These are phyloP conservation scores for Sutorius australiensis DNA, from an alignment of 768 basidiomycete species.

Conservation along the genomic window DNA sequence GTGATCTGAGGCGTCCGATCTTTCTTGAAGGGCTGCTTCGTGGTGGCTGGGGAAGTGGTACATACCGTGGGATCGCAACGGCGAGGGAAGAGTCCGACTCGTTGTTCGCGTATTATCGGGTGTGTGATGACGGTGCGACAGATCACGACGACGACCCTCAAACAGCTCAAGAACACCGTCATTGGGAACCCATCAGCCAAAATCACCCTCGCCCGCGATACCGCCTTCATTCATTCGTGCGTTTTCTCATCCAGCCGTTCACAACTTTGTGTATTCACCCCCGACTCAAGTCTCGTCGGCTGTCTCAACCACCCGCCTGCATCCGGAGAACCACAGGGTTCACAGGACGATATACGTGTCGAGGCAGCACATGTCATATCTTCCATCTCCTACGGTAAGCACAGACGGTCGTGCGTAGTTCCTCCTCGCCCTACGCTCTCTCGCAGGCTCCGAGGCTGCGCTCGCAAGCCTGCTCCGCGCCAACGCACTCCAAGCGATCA, in stretches of 20 bases:
- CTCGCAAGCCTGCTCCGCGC: slow-evolving; percentile 53
- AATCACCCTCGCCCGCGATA: slow-evolving; percentile 51
- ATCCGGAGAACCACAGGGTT: slow-evolving; percentile 33
- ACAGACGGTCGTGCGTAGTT: neutral
- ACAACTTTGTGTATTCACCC: neutral
- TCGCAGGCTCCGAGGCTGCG: slow-evolving; percentile 57
- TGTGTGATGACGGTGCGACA: slow-evolving; percentile 32
- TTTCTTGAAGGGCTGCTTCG: too few relatives aligned
- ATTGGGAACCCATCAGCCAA: slow-evolving; percentile 81
- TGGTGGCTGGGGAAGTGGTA: too few relatives aligned
- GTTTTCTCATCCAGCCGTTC: slow-evolving; percentile 19
- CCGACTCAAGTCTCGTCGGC: slow-evolving; percentile 51
- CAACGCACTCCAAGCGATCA: slow-evolving; percentile 55
- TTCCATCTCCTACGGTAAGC: slow-evolving; percentile 64
- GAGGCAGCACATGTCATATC: slow-evolving; percentile 76
- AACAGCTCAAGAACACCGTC: slow-evolving; percentile 68
- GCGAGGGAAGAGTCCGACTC: too few relatives aligned
- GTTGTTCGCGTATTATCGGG: neutral
- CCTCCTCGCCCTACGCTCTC: neutral
- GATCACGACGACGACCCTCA: slow-evolving; percentile 40
- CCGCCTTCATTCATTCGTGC: slow-evolving; percentile 52
- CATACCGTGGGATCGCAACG: too few relatives aligned
- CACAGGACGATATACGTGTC: slow-evolving; percentile 52
- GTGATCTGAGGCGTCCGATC: too few relatives aligned
- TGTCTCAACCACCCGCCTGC: slow-evolving; percentile 46